Conservation (phyloP, 2,329 filamentous ascomycete species). For the Drechslerella coelobrocha region DNA sequence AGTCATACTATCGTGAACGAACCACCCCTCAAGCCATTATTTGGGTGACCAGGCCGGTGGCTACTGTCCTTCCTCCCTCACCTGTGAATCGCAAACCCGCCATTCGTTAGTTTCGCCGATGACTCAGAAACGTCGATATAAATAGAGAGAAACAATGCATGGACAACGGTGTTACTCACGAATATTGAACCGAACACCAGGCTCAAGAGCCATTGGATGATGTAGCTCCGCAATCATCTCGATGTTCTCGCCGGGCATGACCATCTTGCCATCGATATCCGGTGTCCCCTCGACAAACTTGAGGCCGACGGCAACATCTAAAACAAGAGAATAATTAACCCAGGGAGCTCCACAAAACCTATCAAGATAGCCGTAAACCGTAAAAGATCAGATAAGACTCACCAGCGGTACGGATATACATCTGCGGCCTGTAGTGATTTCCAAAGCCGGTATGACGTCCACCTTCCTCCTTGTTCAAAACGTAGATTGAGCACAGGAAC, state of each 20-base stretch:
- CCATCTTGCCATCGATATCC: slow-evolving; percentile 75
- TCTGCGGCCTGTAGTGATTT: slow-evolving; percentile 95
- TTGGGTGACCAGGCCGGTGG: slow-evolving; percentile 80
- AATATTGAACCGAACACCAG: slow-evolving; percentile 95
- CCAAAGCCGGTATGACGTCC: slow-evolving; percentile 95
- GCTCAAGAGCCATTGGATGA: slow-evolving; percentile 84
- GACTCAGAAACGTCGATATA: slow-evolving; percentile 26
- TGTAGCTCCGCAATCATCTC: slow-evolving; percentile 92
- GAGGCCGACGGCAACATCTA: slow-evolving; percentile 72
- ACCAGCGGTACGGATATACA: slow-evolving; percentile 92
- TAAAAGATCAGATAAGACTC: slow-evolving; percentile 60
- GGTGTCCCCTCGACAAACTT: slow-evolving; percentile 84
- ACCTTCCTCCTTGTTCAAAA: slow-evolving; percentile 96
- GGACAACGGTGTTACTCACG: slow-evolving; percentile 82
- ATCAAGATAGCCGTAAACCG: neutral
- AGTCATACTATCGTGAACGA: neutral
- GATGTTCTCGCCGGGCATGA: slow-evolving; percentile 98
- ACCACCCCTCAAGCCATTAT: slow-evolving; percentile 63
- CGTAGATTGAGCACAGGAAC: slow-evolving; percentile 95
- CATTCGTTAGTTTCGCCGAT: slow-evolving; percentile 29
- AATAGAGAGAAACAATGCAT: slow-evolving; percentile 7
- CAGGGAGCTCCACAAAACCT: neutral
- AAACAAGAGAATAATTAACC: slow-evolving; percentile 21
- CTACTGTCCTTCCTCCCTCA: slow-evolving; percentile 66
- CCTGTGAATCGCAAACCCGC: slow-evolving; percentile 19